Base-by-base conservation (phyloP, 768 basidiomycete genomes). In the Pleurotus citrinopileatus region DNA sequence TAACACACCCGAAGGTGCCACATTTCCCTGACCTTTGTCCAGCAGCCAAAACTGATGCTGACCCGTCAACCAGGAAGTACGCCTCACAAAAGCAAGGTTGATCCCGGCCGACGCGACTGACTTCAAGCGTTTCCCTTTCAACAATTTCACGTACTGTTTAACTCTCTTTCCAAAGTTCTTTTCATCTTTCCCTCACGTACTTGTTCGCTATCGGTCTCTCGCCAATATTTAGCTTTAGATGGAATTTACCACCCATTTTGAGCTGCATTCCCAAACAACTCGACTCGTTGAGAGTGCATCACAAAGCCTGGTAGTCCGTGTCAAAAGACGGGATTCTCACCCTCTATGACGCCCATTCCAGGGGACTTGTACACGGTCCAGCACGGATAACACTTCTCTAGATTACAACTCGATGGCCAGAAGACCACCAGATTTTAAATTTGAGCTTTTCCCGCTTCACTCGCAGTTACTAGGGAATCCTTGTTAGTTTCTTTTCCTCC, bases 401-500 rank as follows among this genome's bases (percentile, higher is more conserved):
- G 82, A 84, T 82, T 84, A 85, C 84, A 85, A 84, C 79, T 84
- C 81, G 80, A 79, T 80, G 75, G 60, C 69, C 73, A 73, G 68
- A 70, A 70, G 75, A 73, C 77, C 64, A 74, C 78, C 84, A 85
- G 84, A 85, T 86, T 86, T 34, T 74, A 85, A 86, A 85, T 84
- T 86, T 86, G 85, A 86, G 84, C 83, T 85, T 73, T 81, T 87
- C 83, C 85, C 81, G 73, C 81, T 87, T 86, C 86, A 84, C 86
- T 87, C 81, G 83, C 85, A 83, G 86, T 83, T 87, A 87, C 86
- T 86, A 83, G 78, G 83, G 82, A 87, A 87, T 86, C 86, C 85
- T 85, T 80, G 86, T 87, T 87, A 86, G 84, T 88, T 88, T 86
- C 86, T 88, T 88, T 87, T 87, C 86, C 86, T 87, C 84, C 81